phyloP scores from a whole-genome alignment of 257 asterid species.

The Nicotiana paniculata region DNA sequence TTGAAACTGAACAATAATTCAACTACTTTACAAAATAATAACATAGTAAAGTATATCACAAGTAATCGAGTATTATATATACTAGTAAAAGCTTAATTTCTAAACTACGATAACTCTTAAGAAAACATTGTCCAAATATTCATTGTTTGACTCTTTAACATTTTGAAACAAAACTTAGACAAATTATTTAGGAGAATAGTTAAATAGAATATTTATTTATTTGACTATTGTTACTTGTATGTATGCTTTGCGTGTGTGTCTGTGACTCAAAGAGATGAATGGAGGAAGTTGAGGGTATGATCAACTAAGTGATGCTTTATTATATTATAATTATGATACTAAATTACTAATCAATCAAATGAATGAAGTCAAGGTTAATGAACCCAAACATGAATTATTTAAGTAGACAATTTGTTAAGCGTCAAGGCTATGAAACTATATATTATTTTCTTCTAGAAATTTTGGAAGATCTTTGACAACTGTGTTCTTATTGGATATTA shows the following conservation, averaged over 20 bases:
- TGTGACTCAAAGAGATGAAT: background rate
- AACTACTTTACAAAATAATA: background rate
- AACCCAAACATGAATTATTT: constrained; percentile 2
- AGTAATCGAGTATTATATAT: background rate
- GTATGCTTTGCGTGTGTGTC: background rate
- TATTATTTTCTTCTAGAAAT: constrained; percentile 1
- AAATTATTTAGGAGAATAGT: background rate
- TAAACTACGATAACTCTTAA: background rate
- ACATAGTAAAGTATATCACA: background rate
- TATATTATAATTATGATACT: background rate
- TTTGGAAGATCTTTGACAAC: background rate
- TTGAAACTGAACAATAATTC: background rate
- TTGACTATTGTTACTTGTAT: background rate
- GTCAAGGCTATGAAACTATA: background rate
- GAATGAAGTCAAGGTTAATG: constrained; percentile 3
- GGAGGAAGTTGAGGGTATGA: constrained; percentile 1
- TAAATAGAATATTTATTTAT: background rate
- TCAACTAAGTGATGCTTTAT: background rate
- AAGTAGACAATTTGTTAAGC: background rate
- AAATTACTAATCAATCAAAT: background rate
- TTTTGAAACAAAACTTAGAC: background rate
- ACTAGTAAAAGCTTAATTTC: background rate
- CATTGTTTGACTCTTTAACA: background rate
- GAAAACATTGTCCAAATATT: background rate
- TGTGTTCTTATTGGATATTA: background rate